Evolutionary conservation across 140 eudicot species (phyloP).

Genomic region (Bidens hawaiensis): DNA sequence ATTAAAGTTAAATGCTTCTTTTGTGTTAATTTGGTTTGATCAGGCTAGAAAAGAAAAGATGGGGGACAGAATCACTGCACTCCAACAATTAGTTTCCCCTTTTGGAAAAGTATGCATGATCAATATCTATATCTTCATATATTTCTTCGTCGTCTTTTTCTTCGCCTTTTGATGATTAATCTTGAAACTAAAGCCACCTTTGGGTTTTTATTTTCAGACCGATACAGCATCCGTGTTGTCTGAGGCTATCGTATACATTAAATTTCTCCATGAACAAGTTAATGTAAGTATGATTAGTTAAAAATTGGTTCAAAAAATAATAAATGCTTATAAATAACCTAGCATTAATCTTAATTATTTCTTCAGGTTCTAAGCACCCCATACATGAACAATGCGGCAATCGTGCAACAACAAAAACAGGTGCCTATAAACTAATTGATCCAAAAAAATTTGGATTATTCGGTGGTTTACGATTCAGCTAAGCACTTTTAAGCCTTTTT

Average conservation of each 20-base stretch:
- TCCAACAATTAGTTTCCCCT: slow-evolving; percentile 99
- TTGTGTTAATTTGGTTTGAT: slow-evolving; percentile 22
- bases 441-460: too few relatives aligned
- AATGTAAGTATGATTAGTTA: slow-evolving; percentile 50
- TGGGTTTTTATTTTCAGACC: slow-evolving; percentile 56
- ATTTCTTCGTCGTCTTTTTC: background rate
- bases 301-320: background rate
- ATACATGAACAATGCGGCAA: slow-evolving; percentile 82
- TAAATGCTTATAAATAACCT: background rate
- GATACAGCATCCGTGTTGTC: slow-evolving; percentile 95
- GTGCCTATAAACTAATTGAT: slow-evolving; percentile 14
- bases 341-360: slow-evolving; percentile 23
- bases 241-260: slow-evolving; percentile 83
- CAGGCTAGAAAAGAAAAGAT: slow-evolving; percentile 99
- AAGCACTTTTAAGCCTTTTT: too few relatives aligned
- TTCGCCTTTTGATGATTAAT: slow-evolving; percentile 28
- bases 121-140: slow-evolving; percentile 23
- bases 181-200: slow-evolving; percentile 23
- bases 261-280: slow-evolving; percentile 90
- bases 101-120: slow-evolving; percentile 89
- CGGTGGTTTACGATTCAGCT: too few relatives aligned
- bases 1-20: slow-evolving; percentile 18
- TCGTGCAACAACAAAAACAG: slow-evolving; percentile 41
- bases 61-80: slow-evolving; percentile 99
- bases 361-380: slow-evolving; percentile 75